Evolutionary conservation across 2,329 filamentous ascomycete genomes (phyloP).

Genomic region (Colletotrichum musicola): DNA sequence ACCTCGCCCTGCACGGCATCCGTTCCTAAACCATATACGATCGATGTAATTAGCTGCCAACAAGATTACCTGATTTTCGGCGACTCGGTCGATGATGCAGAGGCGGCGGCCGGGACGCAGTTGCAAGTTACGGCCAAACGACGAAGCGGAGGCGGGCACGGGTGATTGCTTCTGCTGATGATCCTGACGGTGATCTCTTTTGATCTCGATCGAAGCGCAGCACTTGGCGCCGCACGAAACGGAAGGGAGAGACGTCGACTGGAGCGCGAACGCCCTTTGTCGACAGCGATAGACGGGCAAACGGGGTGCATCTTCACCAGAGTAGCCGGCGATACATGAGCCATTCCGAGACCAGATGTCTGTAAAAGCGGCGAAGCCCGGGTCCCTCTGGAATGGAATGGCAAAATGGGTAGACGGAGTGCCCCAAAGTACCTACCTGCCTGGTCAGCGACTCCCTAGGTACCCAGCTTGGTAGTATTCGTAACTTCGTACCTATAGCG

Average conservation of each 20-base stretch:
- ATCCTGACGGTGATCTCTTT: background rate
- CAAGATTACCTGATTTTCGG: too few relatives aligned
- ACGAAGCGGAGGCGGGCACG: background rate
- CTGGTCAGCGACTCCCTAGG: too few relatives aligned
- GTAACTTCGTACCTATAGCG: too few relatives aligned
- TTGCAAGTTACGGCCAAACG: background rate
- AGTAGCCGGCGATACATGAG: background rate
- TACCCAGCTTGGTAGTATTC: too few relatives aligned
- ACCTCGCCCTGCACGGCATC: background rate
- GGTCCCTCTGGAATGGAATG: too few relatives aligned
- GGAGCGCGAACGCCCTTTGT: conserved; percentile 2
- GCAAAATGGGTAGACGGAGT: too few relatives aligned
- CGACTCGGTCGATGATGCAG: conserved; percentile 1
- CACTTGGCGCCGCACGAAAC: background rate
- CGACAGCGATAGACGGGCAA: background rate
- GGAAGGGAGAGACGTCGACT: background rate
- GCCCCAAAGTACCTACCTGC: too few relatives aligned
- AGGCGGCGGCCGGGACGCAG: conserved; percentile 2
- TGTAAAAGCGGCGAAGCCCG: conserved; percentile 1
- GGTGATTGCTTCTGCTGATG: background rate
- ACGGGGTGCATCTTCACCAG: background rate
- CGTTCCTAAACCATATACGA: background rate
- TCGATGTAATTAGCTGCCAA: too few relatives aligned
- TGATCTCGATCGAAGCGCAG: conserved; percentile 13
- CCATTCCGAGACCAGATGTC: background rate